A percentile compares a stretch with the other conserved stretches of the same genome.
phyloP scores from a whole-genome alignment of 345 rosid genomes.

The Melaleuca alternifolia region DNA sequence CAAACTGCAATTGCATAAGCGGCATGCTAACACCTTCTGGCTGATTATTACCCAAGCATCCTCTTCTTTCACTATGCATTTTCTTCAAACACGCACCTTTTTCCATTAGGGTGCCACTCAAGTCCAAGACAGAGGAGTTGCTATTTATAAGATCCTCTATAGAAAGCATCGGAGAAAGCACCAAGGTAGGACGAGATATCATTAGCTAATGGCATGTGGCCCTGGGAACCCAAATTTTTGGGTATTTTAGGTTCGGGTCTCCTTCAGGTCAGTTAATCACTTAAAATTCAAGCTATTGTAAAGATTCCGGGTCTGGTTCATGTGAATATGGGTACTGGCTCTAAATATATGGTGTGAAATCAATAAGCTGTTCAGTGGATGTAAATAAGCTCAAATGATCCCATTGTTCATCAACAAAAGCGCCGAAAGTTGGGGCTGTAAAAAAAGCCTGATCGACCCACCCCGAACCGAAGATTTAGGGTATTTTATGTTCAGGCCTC shows the following conservation, averaged over 20 bases:
- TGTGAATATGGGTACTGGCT: slow-evolving; percentile 18
- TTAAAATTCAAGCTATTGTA: no score
- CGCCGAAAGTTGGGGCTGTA: slow-evolving; percentile 4
- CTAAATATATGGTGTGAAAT: slow-evolving; percentile 10
- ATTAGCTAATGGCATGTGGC: background rate
- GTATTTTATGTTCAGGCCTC: no score
- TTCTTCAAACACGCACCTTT: background rate
- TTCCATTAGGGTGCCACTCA: background rate
- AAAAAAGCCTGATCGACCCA: no score
- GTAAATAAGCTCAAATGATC: slow-evolving; percentile 28
- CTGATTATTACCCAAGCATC: background rate
- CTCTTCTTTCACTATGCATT: background rate
- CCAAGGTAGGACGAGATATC: background rate
- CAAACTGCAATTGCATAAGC: slow-evolving; percentile 15
- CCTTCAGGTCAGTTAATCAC: no score
- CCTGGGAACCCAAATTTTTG: background rate
- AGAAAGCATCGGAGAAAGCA: background rate
- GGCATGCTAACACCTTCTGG: background rate
- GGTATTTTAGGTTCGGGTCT: no score
- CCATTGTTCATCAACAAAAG: slow-evolving; percentile 38
- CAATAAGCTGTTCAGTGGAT: slow-evolving; percentile 17
- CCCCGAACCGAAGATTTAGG: no score
- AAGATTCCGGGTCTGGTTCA: background rate
- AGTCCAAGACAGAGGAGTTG: background rate
- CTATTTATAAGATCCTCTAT: background rate